These are phyloP conservation scores for Bruguiera gymnorhiza DNA, from an alignment of 345 rosid species.

Conservation along the genomic window DNA sequence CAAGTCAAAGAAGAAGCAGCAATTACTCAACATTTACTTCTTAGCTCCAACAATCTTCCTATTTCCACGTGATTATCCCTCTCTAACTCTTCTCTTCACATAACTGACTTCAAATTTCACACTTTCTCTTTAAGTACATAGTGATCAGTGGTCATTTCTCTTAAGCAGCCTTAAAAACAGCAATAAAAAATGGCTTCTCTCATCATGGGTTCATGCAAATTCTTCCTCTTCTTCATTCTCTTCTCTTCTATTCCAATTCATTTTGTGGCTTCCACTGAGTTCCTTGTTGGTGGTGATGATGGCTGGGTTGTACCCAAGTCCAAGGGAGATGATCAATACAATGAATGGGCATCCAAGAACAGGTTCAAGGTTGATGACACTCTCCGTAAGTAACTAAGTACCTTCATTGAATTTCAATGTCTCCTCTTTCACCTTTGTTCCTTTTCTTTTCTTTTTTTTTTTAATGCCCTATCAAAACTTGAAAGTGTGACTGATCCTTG, in stretches of 20 bases:
- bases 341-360: slow-evolving; percentile 20
- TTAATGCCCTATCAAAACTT: too few species aligned
- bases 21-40: too few species aligned
- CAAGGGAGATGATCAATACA: slow-evolving; percentile 16
- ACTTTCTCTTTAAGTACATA: too few species aligned
- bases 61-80: background rate
- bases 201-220: slow-evolving; percentile 13
- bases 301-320: slow-evolving; percentile 23
- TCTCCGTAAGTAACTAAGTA: slow-evolving; percentile 13
- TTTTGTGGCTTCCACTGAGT: slow-evolving; percentile 10
- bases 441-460: background rate
- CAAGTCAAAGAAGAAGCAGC: slow-evolving; percentile 3
- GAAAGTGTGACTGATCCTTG: too few species aligned
- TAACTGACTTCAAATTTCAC: background rate
- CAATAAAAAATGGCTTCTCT: background rate
- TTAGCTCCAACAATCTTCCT: background rate
- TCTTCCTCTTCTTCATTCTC: slow-evolving; percentile 2
- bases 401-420: background rate
- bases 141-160: too few species aligned
- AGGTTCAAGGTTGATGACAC: slow-evolving; percentile 25
- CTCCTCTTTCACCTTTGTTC: background rate
- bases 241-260: background rate
- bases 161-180: background rate
- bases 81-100: background rate
- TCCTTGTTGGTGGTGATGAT: slow-evolving; percentile 19